Evolutionary conservation across 2,329 filamentous ascomycete genomes (phyloP), one percentile per base, ranked within the genome.

Genomic region (Escovopsis sp.): DNA sequence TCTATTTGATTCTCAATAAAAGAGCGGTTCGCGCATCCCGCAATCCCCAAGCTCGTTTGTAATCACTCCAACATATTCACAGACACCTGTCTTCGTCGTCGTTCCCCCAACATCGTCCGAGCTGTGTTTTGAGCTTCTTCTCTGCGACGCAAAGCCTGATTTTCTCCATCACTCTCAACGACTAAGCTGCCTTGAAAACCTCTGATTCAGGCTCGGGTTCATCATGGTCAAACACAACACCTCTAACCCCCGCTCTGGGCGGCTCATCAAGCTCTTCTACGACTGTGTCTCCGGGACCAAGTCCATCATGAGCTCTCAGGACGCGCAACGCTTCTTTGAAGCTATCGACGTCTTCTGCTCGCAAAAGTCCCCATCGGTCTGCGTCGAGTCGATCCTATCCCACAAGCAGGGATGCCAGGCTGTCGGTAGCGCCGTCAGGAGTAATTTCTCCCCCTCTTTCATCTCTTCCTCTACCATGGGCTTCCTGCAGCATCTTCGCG

Each of bases 311-410:
- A 45, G 27, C 11, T 38, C 29, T 7, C 47, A 45, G 13, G 47
- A 49, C 16, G 47, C 45, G 14, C 38, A 42, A 16, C 48, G 36
- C 34, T 49, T 50, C 39, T 42, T 50, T 16, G 43, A 49, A 30
- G 43, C 44, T 32, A 37, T 40, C 11, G 42, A 49, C 25, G 37
- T 37, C 16, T 9, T 43, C 7, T 47, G 37, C n/a, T 15, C 24
- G 20, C 20, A 45, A 9, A 46, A 40, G 10, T 40, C 40, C 29
- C 31, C 45, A 3, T 37, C 42, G 13, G 25, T 31, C 14, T 48
- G 40, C 12, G 35, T 47, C 5, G 45, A 49, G 42, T 40, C 15
- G 7, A 42, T 50, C 5, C 24, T 49, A 10, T 42, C 37, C 4
- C 41, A 35, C 27, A 32, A 27, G 1, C 35, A 39, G 3, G 48